Evolutionary conservation across 1,139 yeast species (phyloP), one percentile per base, ranked within the genome.

Genomic region (Geotrichum citri-aurantii): DNA sequence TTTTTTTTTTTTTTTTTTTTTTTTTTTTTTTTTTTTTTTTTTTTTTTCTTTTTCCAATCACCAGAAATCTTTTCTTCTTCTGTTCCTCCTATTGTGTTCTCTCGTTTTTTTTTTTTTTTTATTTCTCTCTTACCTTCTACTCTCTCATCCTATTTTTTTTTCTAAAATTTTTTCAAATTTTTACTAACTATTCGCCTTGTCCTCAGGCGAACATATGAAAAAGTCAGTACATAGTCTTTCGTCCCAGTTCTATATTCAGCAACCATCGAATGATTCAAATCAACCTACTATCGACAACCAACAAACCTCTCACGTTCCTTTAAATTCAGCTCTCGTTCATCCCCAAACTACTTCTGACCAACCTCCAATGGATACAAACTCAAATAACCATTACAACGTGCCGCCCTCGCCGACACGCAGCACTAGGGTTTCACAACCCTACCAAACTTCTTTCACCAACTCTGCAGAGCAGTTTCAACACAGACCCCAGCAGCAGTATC

Each of bases 191-290:
- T 24, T 42, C 33, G 31, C 29, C 31, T 40, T 33, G 23, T 33
- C 19, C 40, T 29, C 37, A 12, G 19, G 33, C 19, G 19, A 24
- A 31, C 29, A 19, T 23, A 23, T 19, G 27, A 24, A 48, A 29
- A 54, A 48, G 14, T 48, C 42, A 37, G 14, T 31, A 37, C 31
- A 54, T 27, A 51, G 57, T 17, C 26, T 44, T 6, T 29, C 53
- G 23, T 26, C 10, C 52, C 29, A 54, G 40, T 19, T 27, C 12
- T 50, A 49, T 19, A 14, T 47, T 14, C 44, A 42, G 11, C 52
- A 33, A 11, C 3, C 47, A n/a, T 14, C 48, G 27, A 24, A 46
- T 23, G 27, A 46, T 46, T 23, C 27, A 19, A 24, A 46, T 21
- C 27, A 21, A 26, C 14, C 17, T n/a, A 12, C 31, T 29, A 19